A percentile compares a stretch with the other conserved stretches of the same genome.
phyloP scores from a whole-genome alignment of 805 yeast species.

The Millerago galiae region DNA sequence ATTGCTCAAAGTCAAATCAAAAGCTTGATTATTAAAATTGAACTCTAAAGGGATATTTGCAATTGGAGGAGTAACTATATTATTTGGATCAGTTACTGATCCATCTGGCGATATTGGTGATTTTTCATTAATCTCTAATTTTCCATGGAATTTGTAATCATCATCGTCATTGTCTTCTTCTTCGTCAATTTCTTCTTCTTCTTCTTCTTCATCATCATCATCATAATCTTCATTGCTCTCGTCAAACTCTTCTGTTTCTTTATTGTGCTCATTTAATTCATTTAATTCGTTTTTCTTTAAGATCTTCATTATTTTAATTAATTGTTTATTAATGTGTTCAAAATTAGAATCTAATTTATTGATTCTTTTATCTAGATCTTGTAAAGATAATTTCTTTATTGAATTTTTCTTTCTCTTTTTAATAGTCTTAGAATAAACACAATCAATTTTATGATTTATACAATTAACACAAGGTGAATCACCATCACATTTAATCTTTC shows the following conservation, averaged over 20 bases:
- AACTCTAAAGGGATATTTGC: background rate
- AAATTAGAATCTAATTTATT: constrained; percentile 15
- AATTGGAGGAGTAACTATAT: too few species aligned
- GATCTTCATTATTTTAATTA: constrained; percentile 9
- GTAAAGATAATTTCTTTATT: constrained; percentile 18
- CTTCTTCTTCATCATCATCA: background rate
- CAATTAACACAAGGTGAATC: constrained; percentile 63
- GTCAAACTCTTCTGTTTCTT: background rate
- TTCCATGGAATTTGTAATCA: background rate
- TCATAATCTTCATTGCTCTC: background rate
- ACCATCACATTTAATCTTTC: constrained; percentile 36
- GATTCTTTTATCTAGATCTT: constrained; percentile 20
- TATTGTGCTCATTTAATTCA: background rate
- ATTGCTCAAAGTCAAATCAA: background rate
- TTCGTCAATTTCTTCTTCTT: background rate
- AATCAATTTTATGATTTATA: constrained; percentile 74
- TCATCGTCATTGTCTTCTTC: constrained; percentile 1
- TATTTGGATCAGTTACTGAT: background rate
- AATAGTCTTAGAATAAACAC: constrained; percentile 48
- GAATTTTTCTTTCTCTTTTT: constrained; percentile 16
- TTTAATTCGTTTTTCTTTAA: constrained; percentile 6
- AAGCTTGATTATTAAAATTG: background rate
- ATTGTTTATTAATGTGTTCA: constrained; percentile 10
- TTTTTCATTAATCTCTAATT: background rate
- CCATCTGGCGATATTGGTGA: constrained; percentile 7